Conservation (phyloP, 768 basidiomycete species). For the Tricholoma sp. region DNA sequence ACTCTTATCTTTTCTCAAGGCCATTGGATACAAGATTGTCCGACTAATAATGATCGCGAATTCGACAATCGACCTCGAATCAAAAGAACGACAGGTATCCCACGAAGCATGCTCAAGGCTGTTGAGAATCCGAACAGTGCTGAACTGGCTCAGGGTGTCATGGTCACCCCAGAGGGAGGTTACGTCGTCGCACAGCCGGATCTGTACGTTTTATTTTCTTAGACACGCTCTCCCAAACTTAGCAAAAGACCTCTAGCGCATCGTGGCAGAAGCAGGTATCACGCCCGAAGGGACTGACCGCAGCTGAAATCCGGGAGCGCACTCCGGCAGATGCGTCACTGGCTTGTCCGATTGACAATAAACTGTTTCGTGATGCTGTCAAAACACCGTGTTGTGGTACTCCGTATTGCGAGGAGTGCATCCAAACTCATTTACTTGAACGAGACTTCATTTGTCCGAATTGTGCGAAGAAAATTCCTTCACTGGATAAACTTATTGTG, state of each 20-base stretch:
- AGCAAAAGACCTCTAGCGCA: constrained; percentile 41
- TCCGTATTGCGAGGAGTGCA: constrained; percentile 94
- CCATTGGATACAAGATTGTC: constrained; percentile 99
- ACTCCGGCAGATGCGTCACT: constrained; percentile 75
- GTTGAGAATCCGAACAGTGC: constrained; percentile 80
- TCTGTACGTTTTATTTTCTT: constrained; percentile 54
- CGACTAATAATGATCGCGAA: constrained; percentile 93
- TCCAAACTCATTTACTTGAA: constrained; percentile 90
- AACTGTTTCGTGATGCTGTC: constrained; percentile 90
- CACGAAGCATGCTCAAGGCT: constrained; percentile 93
- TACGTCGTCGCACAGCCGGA: constrained; percentile 98
- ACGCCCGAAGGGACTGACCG: constrained; percentile 75
- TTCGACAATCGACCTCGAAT: constrained; percentile 93
- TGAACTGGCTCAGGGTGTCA: constrained; percentile 78
- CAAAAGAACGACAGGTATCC: constrained; percentile 97
- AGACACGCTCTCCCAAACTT: not conserved
- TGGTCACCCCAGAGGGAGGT: constrained; percentile 98
- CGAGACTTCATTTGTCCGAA: constrained; percentile 93
- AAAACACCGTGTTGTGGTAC: constrained; percentile 94
- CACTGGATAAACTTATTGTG: constrained; percentile 77
- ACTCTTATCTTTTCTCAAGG: constrained; percentile 42
- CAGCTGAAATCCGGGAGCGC: constrained; percentile 85
- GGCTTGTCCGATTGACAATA: constrained; percentile 87
- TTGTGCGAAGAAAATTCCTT: constrained; percentile 83
- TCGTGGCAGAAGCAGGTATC: constrained; percentile 94